Base-by-base conservation (phyloP, 306 rosid genomes). In the Acacia confusa region DNA sequence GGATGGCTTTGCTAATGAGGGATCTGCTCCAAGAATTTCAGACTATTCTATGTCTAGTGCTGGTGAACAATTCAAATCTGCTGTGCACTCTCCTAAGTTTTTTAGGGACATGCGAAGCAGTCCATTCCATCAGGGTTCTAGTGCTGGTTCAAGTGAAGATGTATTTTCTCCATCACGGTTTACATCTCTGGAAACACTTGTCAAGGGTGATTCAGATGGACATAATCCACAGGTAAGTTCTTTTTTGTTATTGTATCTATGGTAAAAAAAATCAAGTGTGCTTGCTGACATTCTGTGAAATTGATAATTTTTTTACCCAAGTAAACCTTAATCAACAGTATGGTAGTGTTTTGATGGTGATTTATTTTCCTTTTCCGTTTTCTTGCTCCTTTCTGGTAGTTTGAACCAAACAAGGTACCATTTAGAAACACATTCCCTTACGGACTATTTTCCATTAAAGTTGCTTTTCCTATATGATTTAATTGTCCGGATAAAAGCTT, bases 1-100 rank as follows among this genome's bases (percentile, higher is more conserved):
- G 44, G 97, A 92, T 16, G 86, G 97, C 80, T 90, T 92, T 89
- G 92, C 92, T 32, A 87, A 86, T 71, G 98, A 92, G 84, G 93
- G 92, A 70, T 80, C 94, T 78, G 87, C 85, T 83, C 88, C 96
- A 0, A 83, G 97, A 88, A 88, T 79, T 83, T 92, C 94, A 16
- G 95, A 94, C 84, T 94, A 84, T 90, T 91, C 95, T 45, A 83
- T 82, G 45, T 91, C 91, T 64, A 90, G 94, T 88, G 92, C 91
- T 79, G 91, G 86, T 8, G 97, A 94, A 55, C 89, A 87, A 28
- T 89, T 86, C 86, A 90, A 94, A 88, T 88, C 90, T 48, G 89
- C 79, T 81, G 81, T 86, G 28, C 92, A 86, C 77, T 94, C 97
- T 63, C 97, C 95, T 14, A 88, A 78, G 83, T 91, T 81, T 79